phyloP scores from a whole-genome alignment of 2,329 filamentous ascomycete species.

The Ophiosphaerella korrae region DNA sequence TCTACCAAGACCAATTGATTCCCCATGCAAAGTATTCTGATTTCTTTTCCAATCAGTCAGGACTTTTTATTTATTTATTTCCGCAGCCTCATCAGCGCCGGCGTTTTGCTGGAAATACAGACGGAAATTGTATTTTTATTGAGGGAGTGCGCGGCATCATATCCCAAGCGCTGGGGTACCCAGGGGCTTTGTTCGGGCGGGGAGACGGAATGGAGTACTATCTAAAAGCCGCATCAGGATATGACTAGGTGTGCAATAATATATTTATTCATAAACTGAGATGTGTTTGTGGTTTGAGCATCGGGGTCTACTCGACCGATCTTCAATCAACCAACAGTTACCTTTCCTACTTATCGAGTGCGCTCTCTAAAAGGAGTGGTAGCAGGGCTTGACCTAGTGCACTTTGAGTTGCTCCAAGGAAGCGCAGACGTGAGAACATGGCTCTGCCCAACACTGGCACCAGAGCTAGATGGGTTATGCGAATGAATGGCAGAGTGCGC shows the following conservation, averaged over 20 bases:
- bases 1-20: too few relatives aligned
- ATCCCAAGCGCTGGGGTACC: conserved; percentile 31
- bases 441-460: too few relatives aligned
- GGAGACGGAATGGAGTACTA: not conserved
- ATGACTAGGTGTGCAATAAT: not conserved
- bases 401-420: too few relatives aligned
- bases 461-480: too few relatives aligned
- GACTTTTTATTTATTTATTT: not conserved
- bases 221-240: not conserved
- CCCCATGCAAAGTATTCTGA: not conserved
- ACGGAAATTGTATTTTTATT: conserved; percentile 10
- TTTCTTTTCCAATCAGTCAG: not conserved
- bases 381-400: too few relatives aligned
- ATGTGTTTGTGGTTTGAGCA: too few relatives aligned
- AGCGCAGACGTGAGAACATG: too few relatives aligned
- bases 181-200: not conserved
- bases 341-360: too few relatives aligned
- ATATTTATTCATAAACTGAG: not conserved
- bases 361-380: too few relatives aligned
- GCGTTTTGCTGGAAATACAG: conserved; percentile 15
- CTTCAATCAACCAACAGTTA: too few relatives aligned
- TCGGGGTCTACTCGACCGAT: too few relatives aligned
- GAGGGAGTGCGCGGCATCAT: conserved; percentile 5
- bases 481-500: too few relatives aligned
- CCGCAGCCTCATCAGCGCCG: conserved; percentile 22